Percentiles rank a stretch among this genome's conserved stretches.
Conservation (phyloP, 768 basidiomycete genomes). For the Tephrocybe sp. region DNA sequence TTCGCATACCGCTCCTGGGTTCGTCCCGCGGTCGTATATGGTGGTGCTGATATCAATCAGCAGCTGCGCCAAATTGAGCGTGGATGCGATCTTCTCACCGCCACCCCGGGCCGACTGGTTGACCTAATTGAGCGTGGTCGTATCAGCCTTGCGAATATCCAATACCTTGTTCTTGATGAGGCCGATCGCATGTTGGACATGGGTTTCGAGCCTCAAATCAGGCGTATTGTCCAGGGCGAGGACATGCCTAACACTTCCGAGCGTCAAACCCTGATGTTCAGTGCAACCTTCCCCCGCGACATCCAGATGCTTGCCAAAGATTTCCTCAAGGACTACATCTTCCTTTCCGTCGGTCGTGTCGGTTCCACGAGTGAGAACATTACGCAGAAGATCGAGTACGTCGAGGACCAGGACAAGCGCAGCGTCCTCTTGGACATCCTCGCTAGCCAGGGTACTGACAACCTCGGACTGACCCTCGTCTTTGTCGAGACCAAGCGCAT, state of each 20-base stretch:
- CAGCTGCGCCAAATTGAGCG: slow-evolving; percentile 94
- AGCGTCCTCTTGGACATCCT: slow-evolving; percentile 95
- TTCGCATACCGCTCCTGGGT: slow-evolving; percentile 99
- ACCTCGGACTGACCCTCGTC: slow-evolving; percentile 81
- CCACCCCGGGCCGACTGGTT: slow-evolving; percentile 96
- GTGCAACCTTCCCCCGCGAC: slow-evolving; percentile 98
- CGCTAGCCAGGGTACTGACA: slow-evolving; percentile 65
- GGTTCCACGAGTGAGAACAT: slow-evolving; percentile 99
- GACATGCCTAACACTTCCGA: slow-evolving; percentile 95
- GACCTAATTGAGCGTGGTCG: slow-evolving; percentile 98
- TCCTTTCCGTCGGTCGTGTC: slow-evolving; percentile 97
- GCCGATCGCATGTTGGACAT: slow-evolving; percentile 99
- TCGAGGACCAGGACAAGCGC: slow-evolving; percentile 96
- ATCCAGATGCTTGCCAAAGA: slow-evolving; percentile 96
- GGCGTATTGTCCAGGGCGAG: slow-evolving; percentile 95
- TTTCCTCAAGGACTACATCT: slow-evolving; percentile 98
- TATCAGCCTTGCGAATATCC: slow-evolving; percentile 94
- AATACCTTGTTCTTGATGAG: slow-evolving; percentile 98
- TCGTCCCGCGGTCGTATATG: slow-evolving; percentile 97
- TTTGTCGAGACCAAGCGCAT: slow-evolving; percentile 99
- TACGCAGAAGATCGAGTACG: slow-evolving; percentile 98
- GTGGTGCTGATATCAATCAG: slow-evolving; percentile 96
- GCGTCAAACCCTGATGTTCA: slow-evolving; percentile 99
- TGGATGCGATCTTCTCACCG: slow-evolving; percentile 95
- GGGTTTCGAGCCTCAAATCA: slow-evolving; percentile 99